Evolutionary conservation across 129 eudicot genomes (phyloP), one percentile per base, ranked within the genome.

Genomic region (Scalesia atractyloides): DNA sequence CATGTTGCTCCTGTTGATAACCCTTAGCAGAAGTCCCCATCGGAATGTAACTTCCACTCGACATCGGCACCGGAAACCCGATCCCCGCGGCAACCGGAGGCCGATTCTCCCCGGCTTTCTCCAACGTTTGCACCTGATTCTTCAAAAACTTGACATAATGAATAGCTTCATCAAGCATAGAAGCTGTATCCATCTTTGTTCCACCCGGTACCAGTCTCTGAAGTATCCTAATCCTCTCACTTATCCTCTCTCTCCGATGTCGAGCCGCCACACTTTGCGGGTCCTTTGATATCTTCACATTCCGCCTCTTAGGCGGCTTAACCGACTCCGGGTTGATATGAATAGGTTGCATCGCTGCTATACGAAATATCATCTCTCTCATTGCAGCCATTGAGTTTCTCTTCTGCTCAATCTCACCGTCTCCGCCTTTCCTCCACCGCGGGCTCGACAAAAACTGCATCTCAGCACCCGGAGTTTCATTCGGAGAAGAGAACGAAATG

Each of bases 171-270:
- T 92, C 97, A 1, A 92, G 82, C 97, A 92, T 92, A 1, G 97
- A 92, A 0, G 97, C 97, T 0, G 97, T 92, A 73, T 92, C 97
- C 97, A 92, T 92, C 75, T 92, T 92, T 0, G 97, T 92, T 11
- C 97, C 97, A 9, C 97, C 97, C 1, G 97, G 97, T 0, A 92
- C 97, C 20, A 92, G 86, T 80, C 97, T 86, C 59, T 92, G 97
- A 11, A 92, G 84, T 36, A 88, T 92, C 85, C 97, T 76, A 7
- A 92, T 88, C 78, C 94, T 68, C 85, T 92, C 97, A 58, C 97
- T 88, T 8, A 92, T 92, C 89, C 93, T 88, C 69, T 88, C 97
- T 52, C 97, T 82, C 33, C 97, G 79, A 64, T 88, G 97, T 9
- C 97, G 73, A 0, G 97, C 98, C 7, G 98, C 98, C 41, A 92